phyloP scores from a whole-genome alignment of 805 yeast genomes.

The Cyberlindnera misumaiensis region DNA sequence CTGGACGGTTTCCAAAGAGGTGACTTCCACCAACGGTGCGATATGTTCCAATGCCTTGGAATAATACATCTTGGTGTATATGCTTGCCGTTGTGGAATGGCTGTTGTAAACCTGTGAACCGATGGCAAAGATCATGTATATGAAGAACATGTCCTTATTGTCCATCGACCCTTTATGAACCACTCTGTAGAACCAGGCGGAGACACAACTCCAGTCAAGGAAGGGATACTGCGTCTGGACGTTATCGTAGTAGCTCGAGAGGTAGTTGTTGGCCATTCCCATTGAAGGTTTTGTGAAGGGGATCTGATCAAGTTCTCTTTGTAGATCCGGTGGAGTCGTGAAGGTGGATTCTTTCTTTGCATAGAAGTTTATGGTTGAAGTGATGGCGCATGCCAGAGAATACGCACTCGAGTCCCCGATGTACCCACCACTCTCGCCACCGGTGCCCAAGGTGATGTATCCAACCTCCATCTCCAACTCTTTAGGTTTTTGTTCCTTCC shows the following conservation, averaged over 20 bases:
- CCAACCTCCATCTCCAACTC: conserved; percentile 25
- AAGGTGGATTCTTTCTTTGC: not conserved
- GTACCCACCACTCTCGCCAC: conserved; percentile 22
- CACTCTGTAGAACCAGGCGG: conserved; percentile 11
- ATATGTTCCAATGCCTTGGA: conserved; percentile 25
- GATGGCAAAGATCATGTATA: conserved; percentile 28
- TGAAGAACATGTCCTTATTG: conserved; percentile 20
- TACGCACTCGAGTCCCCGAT: conserved; percentile 28
- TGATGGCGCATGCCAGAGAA: conserved; percentile 27
- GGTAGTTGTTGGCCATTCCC: conserved; percentile 9
- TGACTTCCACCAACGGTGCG: conserved; percentile 17
- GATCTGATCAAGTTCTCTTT: conserved; percentile 4
- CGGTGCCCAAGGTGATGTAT: conserved; percentile 25
- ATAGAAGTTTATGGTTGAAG: conserved; percentile 20
- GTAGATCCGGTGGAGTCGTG: conserved; percentile 5
- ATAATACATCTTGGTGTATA: conserved; percentile 24
- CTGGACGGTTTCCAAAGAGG: conserved; percentile 26
- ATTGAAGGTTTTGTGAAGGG: conserved; percentile 20
- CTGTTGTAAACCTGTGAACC: conserved; percentile 21
- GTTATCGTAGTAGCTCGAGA: conserved; percentile 22
- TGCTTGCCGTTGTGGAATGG: not conserved
- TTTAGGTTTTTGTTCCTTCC: conserved; percentile 1
- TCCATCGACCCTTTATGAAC: conserved; percentile 13
- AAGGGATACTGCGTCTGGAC: conserved; percentile 32
- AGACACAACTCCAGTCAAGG: conserved; percentile 24